phyloP scores from a whole-genome alignment of 768 basidiomycete species.

The Boletus sp. region DNA sequence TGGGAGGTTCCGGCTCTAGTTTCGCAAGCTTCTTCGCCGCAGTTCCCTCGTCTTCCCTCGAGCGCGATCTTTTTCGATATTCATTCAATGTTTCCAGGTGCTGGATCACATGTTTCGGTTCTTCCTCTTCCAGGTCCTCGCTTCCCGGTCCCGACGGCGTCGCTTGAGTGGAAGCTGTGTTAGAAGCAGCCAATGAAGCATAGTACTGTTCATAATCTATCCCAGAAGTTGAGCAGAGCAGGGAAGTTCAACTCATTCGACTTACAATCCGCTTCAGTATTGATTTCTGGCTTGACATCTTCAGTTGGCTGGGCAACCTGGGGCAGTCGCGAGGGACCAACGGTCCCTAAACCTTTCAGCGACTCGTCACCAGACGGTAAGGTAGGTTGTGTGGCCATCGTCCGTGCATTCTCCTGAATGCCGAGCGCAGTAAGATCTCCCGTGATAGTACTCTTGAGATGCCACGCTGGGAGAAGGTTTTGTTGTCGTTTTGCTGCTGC shows the following conservation, averaged over 20 bases:
- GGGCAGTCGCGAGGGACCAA: constrained; percentile 37
- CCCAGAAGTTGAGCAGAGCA: background rate
- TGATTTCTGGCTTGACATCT: constrained; percentile 47
- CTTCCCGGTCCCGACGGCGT: constrained; percentile 57
- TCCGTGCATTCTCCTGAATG: constrained; percentile 64
- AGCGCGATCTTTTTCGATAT: constrained; percentile 71
- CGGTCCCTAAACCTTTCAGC: constrained; percentile 61
- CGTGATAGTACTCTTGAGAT: constrained; percentile 92
- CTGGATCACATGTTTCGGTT: constrained; percentile 61
- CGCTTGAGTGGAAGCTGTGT: constrained; percentile 52
- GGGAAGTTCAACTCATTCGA: background rate
- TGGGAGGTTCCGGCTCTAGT: constrained; percentile 32
- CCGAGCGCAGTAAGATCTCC: constrained; percentile 89
- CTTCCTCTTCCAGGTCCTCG: constrained; percentile 65
- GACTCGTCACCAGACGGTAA: constrained; percentile 67
- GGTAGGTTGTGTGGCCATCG: constrained; percentile 34
- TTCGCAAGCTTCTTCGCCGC: constrained; percentile 40
- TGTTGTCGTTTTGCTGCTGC: constrained; percentile 84
- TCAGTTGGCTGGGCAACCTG: constrained; percentile 26
- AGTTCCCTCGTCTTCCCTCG: constrained; percentile 52
- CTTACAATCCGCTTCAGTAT: constrained; percentile 67
- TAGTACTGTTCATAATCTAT: constrained; percentile 82
- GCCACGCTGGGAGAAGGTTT: constrained; percentile 92
- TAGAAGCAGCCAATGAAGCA: constrained; percentile 67
- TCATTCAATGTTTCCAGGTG: constrained; percentile 69